Percentiles rank a stretch among this genome's conserved stretches.
Conservation (phyloP, 345 rosid genomes). For the Sisymbrium altissimum region DNA sequence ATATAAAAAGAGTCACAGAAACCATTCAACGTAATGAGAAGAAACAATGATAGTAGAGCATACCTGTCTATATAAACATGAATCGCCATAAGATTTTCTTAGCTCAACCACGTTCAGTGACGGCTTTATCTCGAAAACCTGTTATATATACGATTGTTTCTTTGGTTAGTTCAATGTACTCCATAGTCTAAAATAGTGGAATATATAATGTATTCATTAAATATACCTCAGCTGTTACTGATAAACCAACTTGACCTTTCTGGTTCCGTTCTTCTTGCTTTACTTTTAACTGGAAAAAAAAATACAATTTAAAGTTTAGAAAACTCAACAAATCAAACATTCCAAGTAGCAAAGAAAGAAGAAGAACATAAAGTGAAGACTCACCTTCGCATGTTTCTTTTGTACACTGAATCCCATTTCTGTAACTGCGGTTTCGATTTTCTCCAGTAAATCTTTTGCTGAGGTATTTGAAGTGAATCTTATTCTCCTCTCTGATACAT, state of each 20-base stretch:
- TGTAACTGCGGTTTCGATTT: slow-evolving; percentile 58
- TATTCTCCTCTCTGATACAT: slow-evolving; percentile 85
- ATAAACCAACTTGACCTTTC: slow-evolving; percentile 48
- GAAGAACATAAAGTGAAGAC: slow-evolving; percentile 21
- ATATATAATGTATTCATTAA: neutral
- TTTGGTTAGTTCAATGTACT: slow-evolving; percentile 5
- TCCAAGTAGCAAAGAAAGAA: neutral
- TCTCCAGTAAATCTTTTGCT: slow-evolving; percentile 65
- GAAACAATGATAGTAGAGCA: neutral
- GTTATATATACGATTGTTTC: neutral
- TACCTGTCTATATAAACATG: slow-evolving; percentile 78
- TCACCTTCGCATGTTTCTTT: slow-evolving; percentile 75
- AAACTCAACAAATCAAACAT: neutral
- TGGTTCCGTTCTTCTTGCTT: slow-evolving; percentile 56
- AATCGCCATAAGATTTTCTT: slow-evolving; percentile 78
- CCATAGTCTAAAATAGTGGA: neutral
- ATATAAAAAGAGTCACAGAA: neutral
- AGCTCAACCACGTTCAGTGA: slow-evolving; percentile 79
- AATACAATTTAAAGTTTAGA: neutral
- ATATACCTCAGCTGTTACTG: slow-evolving; percentile 80
- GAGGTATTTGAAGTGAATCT: slow-evolving; percentile 83
- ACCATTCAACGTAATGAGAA: neutral
- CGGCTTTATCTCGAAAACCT: slow-evolving; percentile 87
- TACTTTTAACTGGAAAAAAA: slow-evolving; percentile 54
- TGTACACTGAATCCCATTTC: slow-evolving; percentile 88